These are phyloP conservation scores for Debaryomyces sp. DNA, from an alignment of 1,139 yeast species.

Conservation along the genomic window DNA sequence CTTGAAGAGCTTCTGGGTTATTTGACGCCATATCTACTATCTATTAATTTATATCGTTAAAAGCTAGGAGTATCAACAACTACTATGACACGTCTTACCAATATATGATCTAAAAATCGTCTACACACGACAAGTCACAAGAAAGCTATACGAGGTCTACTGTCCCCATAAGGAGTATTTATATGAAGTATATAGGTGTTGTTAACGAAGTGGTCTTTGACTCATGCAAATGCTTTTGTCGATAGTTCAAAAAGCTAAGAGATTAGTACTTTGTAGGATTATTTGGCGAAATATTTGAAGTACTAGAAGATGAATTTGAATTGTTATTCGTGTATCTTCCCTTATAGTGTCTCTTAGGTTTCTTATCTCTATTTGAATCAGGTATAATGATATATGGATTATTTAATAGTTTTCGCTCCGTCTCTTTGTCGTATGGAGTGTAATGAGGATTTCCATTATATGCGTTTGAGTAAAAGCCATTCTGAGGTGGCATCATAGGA, in stretches of 20 bases:
- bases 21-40: constrained; percentile 3
- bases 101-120: constrained; percentile 2
- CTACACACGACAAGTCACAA: background rate
- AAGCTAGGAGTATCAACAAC: background rate
- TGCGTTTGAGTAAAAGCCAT: constrained; percentile 6
- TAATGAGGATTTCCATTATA: constrained; percentile 8
- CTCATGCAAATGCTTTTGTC: background rate
- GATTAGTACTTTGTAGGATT: background rate
- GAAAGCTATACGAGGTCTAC: background rate
- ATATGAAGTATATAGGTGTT: background rate
- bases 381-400: constrained; percentile 37
- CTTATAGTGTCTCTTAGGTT: constrained; percentile 6
- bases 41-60: background rate
- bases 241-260: background rate
- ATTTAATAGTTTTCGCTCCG: constrained; percentile 31
- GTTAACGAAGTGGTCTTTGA: background rate
- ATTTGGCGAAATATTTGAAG: background rate
- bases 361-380: constrained; percentile 12
- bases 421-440: constrained; percentile 28
- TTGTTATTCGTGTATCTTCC: background rate
- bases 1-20: constrained; percentile 19
- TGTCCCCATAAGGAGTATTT: background rate
- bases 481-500: constrained; percentile 12
- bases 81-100: constrained; percentile 2
- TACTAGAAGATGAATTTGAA: background rate